Base-by-base conservation (phyloP, 2,329 filamentous ascomycete species). In the Ophiosphaerella narmari region DNA sequence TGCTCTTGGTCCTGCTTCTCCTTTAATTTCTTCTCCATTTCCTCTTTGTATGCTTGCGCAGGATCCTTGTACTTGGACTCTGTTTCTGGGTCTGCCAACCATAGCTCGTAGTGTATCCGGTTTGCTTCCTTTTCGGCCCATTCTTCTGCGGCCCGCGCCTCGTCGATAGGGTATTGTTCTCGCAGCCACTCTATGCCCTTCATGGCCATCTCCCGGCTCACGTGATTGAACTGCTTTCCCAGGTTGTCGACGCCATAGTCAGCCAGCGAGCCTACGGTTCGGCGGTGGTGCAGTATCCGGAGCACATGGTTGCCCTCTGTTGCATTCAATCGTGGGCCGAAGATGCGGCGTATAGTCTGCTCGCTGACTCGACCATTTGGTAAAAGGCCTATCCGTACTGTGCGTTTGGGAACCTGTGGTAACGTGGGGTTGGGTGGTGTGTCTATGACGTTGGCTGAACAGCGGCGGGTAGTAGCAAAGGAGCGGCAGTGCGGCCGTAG, bases 81-180 rank as follows among this genome's bases (percentile, higher is more conserved):
- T 26, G 70, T 72, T 32, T 72, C 69, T 0, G 69, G 69, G 49
- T 72, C 67, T n/a, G 65, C 65, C 9, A 71, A 57, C 68, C 69
- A 69, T 4, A 74, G 54, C 52, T 74, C 70, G 36, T 70, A 68
- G 21, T 72, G 59, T n/a, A 75, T 70, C 38, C 68, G 63, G 48
- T 73, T 71, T 2, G 70, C 71, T 48, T 75, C 72, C 36, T 59
- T 65, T 55, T 73, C 68, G 6, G 71, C 71, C 71, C 72, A 75
- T 46, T 69, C 67, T 42, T 72, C 66, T 8, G 74, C 74, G 12
- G 72, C 72, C 1, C 66, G 63, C 40, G 73, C 72, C 44, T 75
- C 74, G 52, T 75, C 73, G 26, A 75, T 61, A n/a, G 74, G 74
- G 43, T 65, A 70, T 11, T 50, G 48, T 5, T 69, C 54, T 12